Base-by-base conservation (phyloP, 2,329 filamentous ascomycete species). In the Herpomyces periplanetae region DNA sequence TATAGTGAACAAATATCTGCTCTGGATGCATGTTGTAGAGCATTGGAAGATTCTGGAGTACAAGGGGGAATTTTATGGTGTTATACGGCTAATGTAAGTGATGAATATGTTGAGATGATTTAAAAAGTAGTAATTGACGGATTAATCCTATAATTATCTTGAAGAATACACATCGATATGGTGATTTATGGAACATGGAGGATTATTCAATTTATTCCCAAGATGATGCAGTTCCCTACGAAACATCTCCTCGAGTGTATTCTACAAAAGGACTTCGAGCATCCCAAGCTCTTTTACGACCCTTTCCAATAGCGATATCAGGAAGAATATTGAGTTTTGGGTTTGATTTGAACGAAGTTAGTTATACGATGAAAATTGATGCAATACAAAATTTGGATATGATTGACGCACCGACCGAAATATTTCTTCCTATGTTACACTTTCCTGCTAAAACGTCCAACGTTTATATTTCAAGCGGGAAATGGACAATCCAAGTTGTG, bases 131-230 rank as follows among this genome's bases (percentile, higher is more conserved):
- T n/a, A n/a, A n/a, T n/a, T 17, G 5, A 2, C 3, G 4, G 13
- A 8, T 17, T 19, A 20, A 23, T 11, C 3, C 22, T 23, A 12
- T 21, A 12, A 10, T n/a, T 3, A 4, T 3, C 14, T 11, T 1
- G n/a, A 27, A 65, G 49, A 96, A 91, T 34, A 61, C 62, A 25
- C 80, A 96, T 33, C 47, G 61, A 31, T 61, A 66, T 40, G 80
- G 80, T 21, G 80, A 96, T 31, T 57, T 69, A 27, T 96, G 80
- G 80, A 96, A 96, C 28, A 80, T 80, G 17, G 80, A 96, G 37
- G 80, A 96, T 34, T 41, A 96, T 13, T 88, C 73, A 3, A 80
- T 96, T 21, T 63, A 58, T 33, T 88, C 69, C 0, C 29, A 54
- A 3, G 73, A 96, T 33, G 84, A 96, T 36, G 59, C 56, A 13